Percentiles rank a stretch among this genome's conserved stretches.
These are phyloP conservation scores for Closterium sp. DNA, from an alignment of 139 green algal species.

Conservation along the genomic window DNA sequence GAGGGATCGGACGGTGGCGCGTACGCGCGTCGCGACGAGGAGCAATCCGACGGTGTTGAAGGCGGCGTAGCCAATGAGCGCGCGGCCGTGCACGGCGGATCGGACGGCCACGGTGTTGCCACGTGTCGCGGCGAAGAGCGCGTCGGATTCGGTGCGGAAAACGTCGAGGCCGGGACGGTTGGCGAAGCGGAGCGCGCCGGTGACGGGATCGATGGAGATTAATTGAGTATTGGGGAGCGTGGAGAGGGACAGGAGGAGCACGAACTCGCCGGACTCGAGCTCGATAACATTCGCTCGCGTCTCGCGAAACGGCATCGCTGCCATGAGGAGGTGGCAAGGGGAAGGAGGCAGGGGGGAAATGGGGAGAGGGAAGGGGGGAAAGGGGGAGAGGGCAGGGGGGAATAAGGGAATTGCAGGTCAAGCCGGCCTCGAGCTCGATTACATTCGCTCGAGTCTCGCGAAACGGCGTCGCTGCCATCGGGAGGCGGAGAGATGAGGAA, in stretches of 20 bases:
- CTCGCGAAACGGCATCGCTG: slow-evolving; percentile 3
- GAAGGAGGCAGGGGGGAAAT: neutral
- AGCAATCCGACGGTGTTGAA: slow-evolving; percentile 71
- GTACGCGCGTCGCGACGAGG: slow-evolving; percentile 77
- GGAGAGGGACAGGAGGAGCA: slow-evolving; percentile 14
- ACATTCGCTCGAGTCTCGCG: slow-evolving; percentile 17
- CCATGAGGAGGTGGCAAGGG: neutral
- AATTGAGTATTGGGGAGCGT: slow-evolving; percentile 10
- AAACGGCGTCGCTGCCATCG: neutral
- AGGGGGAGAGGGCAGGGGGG: neutral
- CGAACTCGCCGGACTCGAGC: slow-evolving; percentile 38
- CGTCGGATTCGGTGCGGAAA: slow-evolving; percentile 41
- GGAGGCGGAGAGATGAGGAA: too few relatives aligned
- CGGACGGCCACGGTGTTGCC: slow-evolving; percentile 5
- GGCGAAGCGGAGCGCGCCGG: slow-evolving; percentile 34
- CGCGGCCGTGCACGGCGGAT: slow-evolving; percentile 43
- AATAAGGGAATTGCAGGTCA: too few relatives aligned
- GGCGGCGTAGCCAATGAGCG: slow-evolving; percentile 81
- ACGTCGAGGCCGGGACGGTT: slow-evolving; percentile 14
- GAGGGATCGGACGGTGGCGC: slow-evolving; percentile 65
- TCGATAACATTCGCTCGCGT: slow-evolving; percentile 22
- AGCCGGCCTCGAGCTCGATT: slow-evolving; percentile 28
- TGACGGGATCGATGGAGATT: slow-evolving; percentile 49
- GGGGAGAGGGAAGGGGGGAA: neutral
- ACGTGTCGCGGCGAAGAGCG: neutral